These are phyloP conservation scores for Noccaea caerulescens DNA, from an alignment of 345 rosid species.

Conservation along the genomic window DNA sequence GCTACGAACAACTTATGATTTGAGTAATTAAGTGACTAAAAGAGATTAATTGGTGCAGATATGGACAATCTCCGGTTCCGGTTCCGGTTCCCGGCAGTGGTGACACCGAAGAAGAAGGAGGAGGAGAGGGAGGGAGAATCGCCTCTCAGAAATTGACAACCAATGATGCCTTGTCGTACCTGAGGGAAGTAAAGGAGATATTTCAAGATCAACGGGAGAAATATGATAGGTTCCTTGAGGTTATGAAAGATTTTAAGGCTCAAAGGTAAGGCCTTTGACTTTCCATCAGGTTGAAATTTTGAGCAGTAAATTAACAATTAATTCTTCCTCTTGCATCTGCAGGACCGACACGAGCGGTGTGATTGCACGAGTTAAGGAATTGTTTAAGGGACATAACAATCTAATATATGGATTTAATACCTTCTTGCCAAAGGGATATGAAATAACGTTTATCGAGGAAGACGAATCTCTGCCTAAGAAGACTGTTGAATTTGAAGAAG, in stretches of 20 bases:
- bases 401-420: conserved; percentile 91
- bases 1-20: conserved; percentile 2
- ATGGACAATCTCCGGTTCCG: conserved; percentile 54
- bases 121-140: conserved; percentile 29
- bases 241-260: conserved; percentile 99
- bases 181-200: conserved; percentile 89
- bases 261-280: conserved; percentile 58
- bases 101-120: conserved; percentile 34
- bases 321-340: conserved; percentile 38
- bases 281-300: not conserved
- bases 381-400: conserved; percentile 91
- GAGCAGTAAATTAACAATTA: not conserved
- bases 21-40: conserved; percentile 8
- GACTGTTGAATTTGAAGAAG: conserved; percentile 89
- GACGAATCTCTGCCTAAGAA: conserved; percentile 64
- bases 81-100: conserved; percentile 51
- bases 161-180: conserved; percentile 76
- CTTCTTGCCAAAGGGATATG: conserved; percentile 93
- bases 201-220: conserved; percentile 87
- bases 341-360: conserved; percentile 97
- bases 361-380: conserved; percentile 87
- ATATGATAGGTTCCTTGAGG: conserved; percentile 83
- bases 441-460: conserved; percentile 75
- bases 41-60: conserved; percentile 33
- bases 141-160: conserved; percentile 77